A percentile compares a stretch with the other conserved stretches of the same genome.
These are phyloP conservation scores for Triadica sebifera DNA, from an alignment of 345 rosid genomes.

Conservation along the genomic window DNA sequence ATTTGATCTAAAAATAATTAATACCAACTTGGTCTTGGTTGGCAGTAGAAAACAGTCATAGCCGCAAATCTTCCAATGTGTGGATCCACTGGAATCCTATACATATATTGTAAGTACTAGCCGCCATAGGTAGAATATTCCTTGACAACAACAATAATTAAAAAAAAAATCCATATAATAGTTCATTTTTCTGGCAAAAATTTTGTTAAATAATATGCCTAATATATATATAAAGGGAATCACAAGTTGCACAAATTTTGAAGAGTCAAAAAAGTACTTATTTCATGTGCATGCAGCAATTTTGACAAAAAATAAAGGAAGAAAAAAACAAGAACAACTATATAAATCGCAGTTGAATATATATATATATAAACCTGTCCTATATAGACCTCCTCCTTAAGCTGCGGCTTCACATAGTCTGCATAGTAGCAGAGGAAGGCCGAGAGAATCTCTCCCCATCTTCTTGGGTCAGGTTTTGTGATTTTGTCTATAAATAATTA, in stretches of 20 bases:
- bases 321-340: too few relatives aligned
- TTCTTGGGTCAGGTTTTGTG: too few relatives aligned
- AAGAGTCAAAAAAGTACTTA: not conserved
- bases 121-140: slow-evolving; percentile 16
- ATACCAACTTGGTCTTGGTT: slow-evolving; percentile 5
- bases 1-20: not conserved
- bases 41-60: not conserved
- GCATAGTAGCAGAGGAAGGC: too few relatives aligned
- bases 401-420: too few relatives aligned
- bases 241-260: not conserved
- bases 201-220: not conserved
- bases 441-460: too few relatives aligned
- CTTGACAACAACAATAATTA: not conserved
- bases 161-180: not conserved
- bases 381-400: too few relatives aligned
- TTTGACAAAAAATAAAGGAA: not conserved
- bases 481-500: too few relatives aligned
- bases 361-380: too few relatives aligned
- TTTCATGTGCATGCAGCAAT: not conserved
- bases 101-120: not conserved
- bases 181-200: not conserved
- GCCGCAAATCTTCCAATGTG: slow-evolving; percentile 19
- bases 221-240: too few relatives aligned
- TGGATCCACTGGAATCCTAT: not conserved
- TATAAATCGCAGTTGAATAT: too few relatives aligned